phyloP scores from a whole-genome alignment of 116 monocot genomes.

The Phalaenopsis hybrid region DNA sequence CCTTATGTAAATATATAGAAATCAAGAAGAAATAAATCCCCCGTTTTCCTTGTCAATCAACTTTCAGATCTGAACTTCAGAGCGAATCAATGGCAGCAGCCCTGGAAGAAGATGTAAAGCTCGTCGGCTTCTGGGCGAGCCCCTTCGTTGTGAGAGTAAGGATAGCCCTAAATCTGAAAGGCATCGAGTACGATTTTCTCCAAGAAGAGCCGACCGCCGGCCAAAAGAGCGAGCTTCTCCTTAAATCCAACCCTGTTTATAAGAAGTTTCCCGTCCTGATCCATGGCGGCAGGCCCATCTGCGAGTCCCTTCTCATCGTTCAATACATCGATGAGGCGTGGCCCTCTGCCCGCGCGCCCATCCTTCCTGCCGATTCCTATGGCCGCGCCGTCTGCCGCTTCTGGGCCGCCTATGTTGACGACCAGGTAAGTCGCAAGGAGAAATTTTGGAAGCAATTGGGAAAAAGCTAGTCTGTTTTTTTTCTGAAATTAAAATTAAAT shows the following conservation, averaged over 20 bases:
- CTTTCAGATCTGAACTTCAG: no score
- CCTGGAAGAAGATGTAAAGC: constrained; percentile 15
- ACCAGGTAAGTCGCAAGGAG: background rate
- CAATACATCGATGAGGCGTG: constrained; percentile 31
- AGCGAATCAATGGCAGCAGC: background rate
- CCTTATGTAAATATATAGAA: no score
- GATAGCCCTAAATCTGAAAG: constrained; percentile 29
- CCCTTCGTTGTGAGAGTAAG: constrained; percentile 12
- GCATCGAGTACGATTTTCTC: constrained; percentile 13
- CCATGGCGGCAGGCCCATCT: constrained; percentile 21
- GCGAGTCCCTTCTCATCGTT: constrained; percentile 20
- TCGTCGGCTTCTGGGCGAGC: constrained; percentile 16
- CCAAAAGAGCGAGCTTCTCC: constrained; percentile 27
- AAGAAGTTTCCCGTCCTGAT: constrained; percentile 35
- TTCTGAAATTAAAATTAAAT: no score
- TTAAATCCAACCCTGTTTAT: constrained; percentile 30
- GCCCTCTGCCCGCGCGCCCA: background rate
- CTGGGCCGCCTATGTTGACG: no score
- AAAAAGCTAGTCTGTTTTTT: no score
- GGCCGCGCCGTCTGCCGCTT: constrained; percentile 14
- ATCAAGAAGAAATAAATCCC: no score
- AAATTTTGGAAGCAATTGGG: no score
- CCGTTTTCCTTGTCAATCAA: no score
- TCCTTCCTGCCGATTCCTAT: constrained; percentile 28
- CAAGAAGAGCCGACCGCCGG: constrained; percentile 8